Percentiles rank a stretch among this genome's conserved stretches.
Evolutionary conservation across 2,329 filamentous ascomycete genomes (phyloP).

Genomic region (Talaromyces sp.): DNA sequence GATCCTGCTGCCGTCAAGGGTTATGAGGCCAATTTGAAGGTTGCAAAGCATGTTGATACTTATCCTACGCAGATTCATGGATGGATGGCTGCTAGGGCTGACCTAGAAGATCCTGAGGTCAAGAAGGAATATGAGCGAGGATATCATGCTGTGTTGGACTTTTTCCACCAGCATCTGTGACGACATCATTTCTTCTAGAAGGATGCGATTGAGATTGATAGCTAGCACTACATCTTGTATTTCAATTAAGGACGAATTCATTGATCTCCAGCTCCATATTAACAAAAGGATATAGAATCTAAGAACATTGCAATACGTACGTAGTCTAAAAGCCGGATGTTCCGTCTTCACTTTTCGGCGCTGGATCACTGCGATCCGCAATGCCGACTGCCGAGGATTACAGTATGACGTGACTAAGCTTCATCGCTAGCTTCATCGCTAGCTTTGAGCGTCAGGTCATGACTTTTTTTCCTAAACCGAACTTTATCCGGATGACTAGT

Average conservation of each 20-base stretch:
- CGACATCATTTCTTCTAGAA: background rate
- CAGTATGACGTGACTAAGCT: slow-evolving; percentile 8
- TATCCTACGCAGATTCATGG: slow-evolving; percentile 47
- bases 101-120: slow-evolving; percentile 42
- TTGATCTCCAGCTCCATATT: background rate
- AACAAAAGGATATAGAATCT: background rate
- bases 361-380: background rate
- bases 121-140: slow-evolving; percentile 46
- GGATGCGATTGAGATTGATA: background rate
- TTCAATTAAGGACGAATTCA: too few relatives aligned
- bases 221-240: background rate
- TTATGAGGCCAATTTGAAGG: slow-evolving; percentile 41
- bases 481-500: background rate
- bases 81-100: slow-evolving; percentile 47
- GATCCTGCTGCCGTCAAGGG: slow-evolving; percentile 47
- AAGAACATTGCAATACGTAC: background rate
- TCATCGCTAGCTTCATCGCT: background rate
- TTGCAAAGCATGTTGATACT: slow-evolving; percentile 45
- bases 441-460: background rate
- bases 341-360: background rate
- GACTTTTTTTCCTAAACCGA: background rate
- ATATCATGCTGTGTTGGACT: slow-evolving; percentile 42
- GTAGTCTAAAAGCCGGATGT: background rate
- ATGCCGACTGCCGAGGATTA: background rate
- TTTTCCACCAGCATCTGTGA: slow-evolving; percentile 43